phyloP scores from a whole-genome alignment of 495 filamentous ascomycete genomes.

The Elasticomyces elasticus region DNA sequence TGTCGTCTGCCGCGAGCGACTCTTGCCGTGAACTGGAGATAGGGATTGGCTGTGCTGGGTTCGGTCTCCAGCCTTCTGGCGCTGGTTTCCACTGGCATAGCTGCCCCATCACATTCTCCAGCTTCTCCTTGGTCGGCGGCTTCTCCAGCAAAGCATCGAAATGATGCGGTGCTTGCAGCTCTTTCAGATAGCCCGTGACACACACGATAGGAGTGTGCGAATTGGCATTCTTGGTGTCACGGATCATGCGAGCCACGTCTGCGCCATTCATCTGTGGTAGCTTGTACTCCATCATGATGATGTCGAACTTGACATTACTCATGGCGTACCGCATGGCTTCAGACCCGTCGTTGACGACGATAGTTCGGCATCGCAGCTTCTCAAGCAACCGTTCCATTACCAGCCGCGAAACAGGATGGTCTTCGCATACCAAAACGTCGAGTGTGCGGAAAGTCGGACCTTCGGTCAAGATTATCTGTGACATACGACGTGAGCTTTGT shows the following conservation, averaged over 20 bases:
- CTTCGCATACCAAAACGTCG: conserved; percentile 93
- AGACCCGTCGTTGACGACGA: conserved; percentile 74
- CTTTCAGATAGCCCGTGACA: conserved; percentile 95
- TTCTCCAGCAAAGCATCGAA: conserved; percentile 94
- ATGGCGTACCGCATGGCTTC: conserved; percentile 88
- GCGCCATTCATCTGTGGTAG: conserved; percentile 88
- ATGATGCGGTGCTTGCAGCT: conserved; percentile 84
- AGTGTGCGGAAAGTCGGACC: conserved; percentile 81
- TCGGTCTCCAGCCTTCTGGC: conserved; percentile 34
- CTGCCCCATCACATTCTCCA: conserved; percentile 72
- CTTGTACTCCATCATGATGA: conserved; percentile 96
- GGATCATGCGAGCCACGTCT: conserved; percentile 93
- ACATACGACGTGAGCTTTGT: conserved; percentile 84
- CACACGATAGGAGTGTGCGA: conserved; percentile 91
- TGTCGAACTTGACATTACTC: conserved; percentile 86
- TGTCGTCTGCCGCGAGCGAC: conserved; percentile 57
- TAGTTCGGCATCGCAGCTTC: conserved; percentile 90
- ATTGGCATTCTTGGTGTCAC: conserved; percentile 88
- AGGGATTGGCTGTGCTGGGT: conserved; percentile 43
- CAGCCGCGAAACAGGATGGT: conserved; percentile 91
- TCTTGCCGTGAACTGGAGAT: conserved; percentile 53
- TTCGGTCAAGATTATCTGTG: conserved; percentile 71
- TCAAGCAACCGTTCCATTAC: conserved; percentile 96
- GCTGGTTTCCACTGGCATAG: conserved; percentile 91
- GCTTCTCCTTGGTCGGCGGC: conserved; percentile 78